Evolutionary conservation across 768 basidiomycete genomes (phyloP).

Genomic region (Kwoniella europaea): DNA sequence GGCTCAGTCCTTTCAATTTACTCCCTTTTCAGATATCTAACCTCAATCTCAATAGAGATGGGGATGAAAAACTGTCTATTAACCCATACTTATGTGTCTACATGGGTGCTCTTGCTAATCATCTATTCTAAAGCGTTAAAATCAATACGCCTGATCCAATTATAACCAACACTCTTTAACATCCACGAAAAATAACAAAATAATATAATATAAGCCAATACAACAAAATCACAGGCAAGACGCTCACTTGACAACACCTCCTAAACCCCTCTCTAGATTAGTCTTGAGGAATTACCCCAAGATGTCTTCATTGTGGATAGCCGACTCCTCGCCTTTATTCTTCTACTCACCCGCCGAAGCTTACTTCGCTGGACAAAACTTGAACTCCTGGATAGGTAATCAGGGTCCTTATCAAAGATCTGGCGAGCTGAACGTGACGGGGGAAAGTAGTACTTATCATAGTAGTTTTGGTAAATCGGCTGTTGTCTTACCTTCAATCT

Average conservation of each 20-base stretch:
- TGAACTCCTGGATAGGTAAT: conserved; percentile 22
- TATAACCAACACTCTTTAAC: too few relatives aligned
- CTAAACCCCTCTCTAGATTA: too few relatives aligned
- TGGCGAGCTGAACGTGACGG: neutral
- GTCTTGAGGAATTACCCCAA: neutral
- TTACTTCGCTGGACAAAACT: conserved; percentile 21
- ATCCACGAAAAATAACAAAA: too few relatives aligned
- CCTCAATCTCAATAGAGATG: neutral
- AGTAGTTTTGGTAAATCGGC: neutral
- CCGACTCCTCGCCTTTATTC: conserved; percentile 32
- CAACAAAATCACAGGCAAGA: too few relatives aligned
- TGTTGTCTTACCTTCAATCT: conserved; percentile 20
- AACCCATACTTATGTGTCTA: too few relatives aligned
- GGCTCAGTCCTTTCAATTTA: neutral
- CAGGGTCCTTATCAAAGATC: neutral
- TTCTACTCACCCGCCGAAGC: conserved; percentile 31
- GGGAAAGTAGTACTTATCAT: conserved; percentile 11
- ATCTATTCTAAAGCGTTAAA: too few relatives aligned
- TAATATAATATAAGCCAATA: too few relatives aligned
- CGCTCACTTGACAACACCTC: too few relatives aligned
- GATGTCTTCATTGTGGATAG: conserved; percentile 25
- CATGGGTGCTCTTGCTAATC: too few relatives aligned
- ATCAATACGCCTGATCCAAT: too few relatives aligned
- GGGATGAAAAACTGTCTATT: too few relatives aligned
- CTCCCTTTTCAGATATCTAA: neutral